Evolutionary conservation across 768 basidiomycete species (phyloP), one percentile per base, ranked within the genome.

Genomic region (Russula sp.): DNA sequence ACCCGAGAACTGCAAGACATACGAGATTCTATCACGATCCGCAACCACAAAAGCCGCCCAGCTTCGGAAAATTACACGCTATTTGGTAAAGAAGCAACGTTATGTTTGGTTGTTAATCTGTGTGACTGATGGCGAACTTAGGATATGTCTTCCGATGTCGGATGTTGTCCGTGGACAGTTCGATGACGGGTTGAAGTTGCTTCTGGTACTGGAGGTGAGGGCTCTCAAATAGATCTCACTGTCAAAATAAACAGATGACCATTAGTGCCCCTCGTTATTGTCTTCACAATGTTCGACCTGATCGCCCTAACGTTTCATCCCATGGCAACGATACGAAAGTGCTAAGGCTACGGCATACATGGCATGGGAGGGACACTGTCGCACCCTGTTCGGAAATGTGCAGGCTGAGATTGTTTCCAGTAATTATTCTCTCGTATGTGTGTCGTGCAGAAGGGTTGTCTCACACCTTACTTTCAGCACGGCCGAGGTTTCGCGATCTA

Each of bases 251-350:
- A 55, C 46, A 34, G n/a, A 24, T 18, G 36, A 14, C 5, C 16
- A 8, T 28, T 34, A 64, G 63, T 64, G 14, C 58, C 63, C 26
- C 22, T 64, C 18, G 26, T 60, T 4, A 6, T 55, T 11, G 53
- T 60, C 5, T 42, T 64, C 58, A 64, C 63, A 1, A 55, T 34
- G 28, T 55, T 60, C 20, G 63, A 64, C 52, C 1, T 55, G n/a
- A 9, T 48, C 11, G 36, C 54, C 40, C 63, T 20, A 32, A n/a
- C 36, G 50, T 34, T 24, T 38, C n/a, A 24, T 9, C 30, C 2
- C 13, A 8, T 30, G 46, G 46, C 13, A 22, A 30, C 6, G 9
- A 13, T 5, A 32, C 26, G 57, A 64, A 51, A 24, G 7, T 2
- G 57, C 51, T 2, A 24, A 6, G 0, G 26, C 28, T 30, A 7